These are phyloP conservation scores for Aspergillus aculeatus DNA, from an alignment of 2,329 filamentous ascomycete genomes.

Conservation along the genomic window DNA sequence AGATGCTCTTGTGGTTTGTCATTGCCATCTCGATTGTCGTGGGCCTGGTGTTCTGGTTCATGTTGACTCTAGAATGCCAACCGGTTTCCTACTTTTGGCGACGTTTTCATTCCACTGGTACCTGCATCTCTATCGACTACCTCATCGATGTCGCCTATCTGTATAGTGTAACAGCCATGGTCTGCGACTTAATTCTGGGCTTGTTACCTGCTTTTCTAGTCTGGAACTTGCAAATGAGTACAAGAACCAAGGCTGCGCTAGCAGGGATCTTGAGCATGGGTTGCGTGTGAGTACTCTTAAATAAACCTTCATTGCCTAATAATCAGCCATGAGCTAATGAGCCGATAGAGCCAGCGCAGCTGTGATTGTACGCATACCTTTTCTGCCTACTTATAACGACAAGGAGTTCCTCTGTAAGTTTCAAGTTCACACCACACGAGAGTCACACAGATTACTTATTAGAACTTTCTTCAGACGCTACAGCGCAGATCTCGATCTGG, in stretches of 20 bases:
- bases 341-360: slow-evolving; percentile 33
- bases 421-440: background rate
- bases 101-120: slow-evolving; percentile 16
- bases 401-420: slow-evolving; percentile 36
- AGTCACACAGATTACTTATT: slow-evolving; percentile 13
- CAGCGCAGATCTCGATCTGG: slow-evolving; percentile 41
- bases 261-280: slow-evolving; percentile 57
- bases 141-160: slow-evolving; percentile 47
- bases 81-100: slow-evolving; percentile 55
- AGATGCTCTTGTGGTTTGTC: slow-evolving; percentile 48
- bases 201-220: slow-evolving; percentile 57
- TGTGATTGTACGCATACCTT: slow-evolving; percentile 39
- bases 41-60: slow-evolving; percentile 51
- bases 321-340: slow-evolving; percentile 12
- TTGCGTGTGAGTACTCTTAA: slow-evolving; percentile 43
- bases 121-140: slow-evolving; percentile 16
- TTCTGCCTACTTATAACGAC: slow-evolving; percentile 33
- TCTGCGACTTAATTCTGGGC: slow-evolving; percentile 54
- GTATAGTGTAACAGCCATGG: slow-evolving; percentile 50
- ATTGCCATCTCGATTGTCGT: slow-evolving; percentile 48
- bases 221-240: slow-evolving; percentile 56
- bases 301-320: background rate
- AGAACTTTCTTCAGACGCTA: slow-evolving; percentile 27
- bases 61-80: slow-evolving; percentile 55
- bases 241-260: slow-evolving; percentile 52